These are phyloP conservation scores for Eruca vesicaria DNA, from an alignment of 441 rosid genomes.

Conservation along the genomic window DNA sequence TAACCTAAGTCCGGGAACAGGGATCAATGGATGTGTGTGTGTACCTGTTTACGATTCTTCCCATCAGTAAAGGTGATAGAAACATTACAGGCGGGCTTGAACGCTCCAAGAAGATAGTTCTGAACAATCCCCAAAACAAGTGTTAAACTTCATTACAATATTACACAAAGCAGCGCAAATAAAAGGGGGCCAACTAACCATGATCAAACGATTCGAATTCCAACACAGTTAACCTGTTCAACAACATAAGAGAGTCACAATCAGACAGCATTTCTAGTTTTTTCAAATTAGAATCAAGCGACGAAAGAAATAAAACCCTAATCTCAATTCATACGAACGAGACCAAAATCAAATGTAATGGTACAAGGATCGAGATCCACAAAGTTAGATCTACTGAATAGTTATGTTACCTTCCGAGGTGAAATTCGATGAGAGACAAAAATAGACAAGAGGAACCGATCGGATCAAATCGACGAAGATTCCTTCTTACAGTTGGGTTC, in stretches of 20 bases:
- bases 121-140: conserved; percentile 19
- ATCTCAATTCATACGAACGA: too few species aligned
- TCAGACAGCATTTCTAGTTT: conserved; percentile 4
- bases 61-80: conserved; percentile 74
- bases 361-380: conserved; percentile 1
- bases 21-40: background rate
- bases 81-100: conserved; percentile 84
- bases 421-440: background rate
- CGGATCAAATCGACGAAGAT: conserved; percentile 28
- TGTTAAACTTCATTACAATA: background rate
- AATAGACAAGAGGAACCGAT: background rate
- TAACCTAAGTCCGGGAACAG: background rate
- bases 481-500: conserved; percentile 17
- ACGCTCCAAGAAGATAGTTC: conserved; percentile 95
- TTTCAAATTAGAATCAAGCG: too few species aligned
- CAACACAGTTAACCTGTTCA: conserved; percentile 7
- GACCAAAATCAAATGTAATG: background rate
- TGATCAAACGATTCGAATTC: conserved; percentile 24
- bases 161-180: background rate
- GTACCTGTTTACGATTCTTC: conserved; percentile 87
- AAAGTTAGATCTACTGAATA: background rate
- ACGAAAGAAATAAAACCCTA: too few species aligned
- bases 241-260: background rate
- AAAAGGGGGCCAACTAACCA: too few species aligned
- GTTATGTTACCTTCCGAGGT: conserved; percentile 15